Percentiles rank a stretch among this genome's conserved stretches.
Evolutionary conservation across 1,139 yeast species (phyloP).

Genomic region (Pichia sp.): DNA sequence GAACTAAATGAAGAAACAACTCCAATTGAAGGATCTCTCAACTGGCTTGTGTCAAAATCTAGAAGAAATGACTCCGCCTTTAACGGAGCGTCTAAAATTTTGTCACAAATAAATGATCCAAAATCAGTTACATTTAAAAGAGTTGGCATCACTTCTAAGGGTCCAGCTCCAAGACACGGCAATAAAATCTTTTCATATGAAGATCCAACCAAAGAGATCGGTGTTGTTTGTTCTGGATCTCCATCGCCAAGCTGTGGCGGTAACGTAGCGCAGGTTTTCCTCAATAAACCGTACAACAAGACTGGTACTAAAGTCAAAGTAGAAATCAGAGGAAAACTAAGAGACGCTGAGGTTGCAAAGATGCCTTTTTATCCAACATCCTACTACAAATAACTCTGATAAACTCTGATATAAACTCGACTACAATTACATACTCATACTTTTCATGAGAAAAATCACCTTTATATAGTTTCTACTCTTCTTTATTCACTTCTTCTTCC

Average conservation of each 20-base stretch:
- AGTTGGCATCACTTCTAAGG: slow-evolving; percentile 66
- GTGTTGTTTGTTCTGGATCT: slow-evolving; percentile 81
- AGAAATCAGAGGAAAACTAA: slow-evolving; percentile 75
- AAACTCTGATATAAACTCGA: too few species aligned
- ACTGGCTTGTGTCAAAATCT: slow-evolving; percentile 82
- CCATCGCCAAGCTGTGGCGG: slow-evolving; percentile 83
- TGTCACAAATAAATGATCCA: slow-evolving; percentile 55
- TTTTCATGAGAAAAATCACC: too few species aligned
- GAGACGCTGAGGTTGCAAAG: slow-evolving; percentile 67
- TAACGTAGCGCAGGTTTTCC: slow-evolving; percentile 88
- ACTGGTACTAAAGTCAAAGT: slow-evolving; percentile 68
- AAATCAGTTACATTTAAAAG: slow-evolving; percentile 58
- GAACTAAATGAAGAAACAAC: slow-evolving; percentile 76
- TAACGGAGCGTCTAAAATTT: slow-evolving; percentile 69
- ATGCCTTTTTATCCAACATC: slow-evolving; percentile 78
- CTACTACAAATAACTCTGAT: slow-evolving; percentile 41
- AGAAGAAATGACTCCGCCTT: slow-evolving; percentile 54
- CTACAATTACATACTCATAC: too few species aligned
- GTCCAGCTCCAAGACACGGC: slow-evolving; percentile 94
- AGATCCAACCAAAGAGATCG: slow-evolving; percentile 49
- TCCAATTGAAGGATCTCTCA: slow-evolving; percentile 81
- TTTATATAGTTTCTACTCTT: too few species aligned
- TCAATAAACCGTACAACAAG: slow-evolving; percentile 65
- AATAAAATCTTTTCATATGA: slow-evolving; percentile 46
- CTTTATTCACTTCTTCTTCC: too few species aligned